Base-by-base conservation (phyloP, 2,329 filamentous ascomycete genomes). In the Cladosporium sp. region DNA sequence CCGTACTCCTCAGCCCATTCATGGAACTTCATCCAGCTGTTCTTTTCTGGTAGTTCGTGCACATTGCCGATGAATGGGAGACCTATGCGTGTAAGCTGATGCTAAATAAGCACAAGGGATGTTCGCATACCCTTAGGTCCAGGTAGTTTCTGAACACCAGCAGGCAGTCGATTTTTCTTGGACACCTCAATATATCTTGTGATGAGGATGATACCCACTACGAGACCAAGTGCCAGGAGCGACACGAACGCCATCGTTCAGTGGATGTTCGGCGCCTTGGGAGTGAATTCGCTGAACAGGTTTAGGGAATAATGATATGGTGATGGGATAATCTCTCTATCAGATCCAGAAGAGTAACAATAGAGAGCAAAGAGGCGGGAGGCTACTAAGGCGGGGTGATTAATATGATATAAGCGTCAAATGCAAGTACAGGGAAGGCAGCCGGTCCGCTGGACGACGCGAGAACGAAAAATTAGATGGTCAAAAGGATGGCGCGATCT, bases 21-120 rank as follows among this genome's bases (percentile, higher is more conserved):
- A n/a, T 74, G 68, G 48, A 78, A 78, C 55, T 76, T 77, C 61
- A 77, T 70, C 64, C 74, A 75, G 25, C 70, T 66, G 57, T 75
- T 74, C 62, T 75, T 73, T 42, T 75, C 72, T 24, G 75, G 75
- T 4, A 78, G 67, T 17, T 77, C 74, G 47, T 71, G 74, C 9
- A 76, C 68, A 8, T 71, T 74, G 34, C 75, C 75, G 37, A 77
- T 64, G 42, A 77, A 66, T 2, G 76, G 75, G 42, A 73, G 73
- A 24, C 75, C 75, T 77, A 61, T 35, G 19, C 22, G 9, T 51
- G 25, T 22, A 1, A 56, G 17, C 45, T 25, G 25, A 15, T 32
- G 28, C 12, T 10, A 32, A 10, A 10, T 32, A 32, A 32, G 28
- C 13, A 25, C 47, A 4, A 17, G 12, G 4, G 19, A 20, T 17